Conservation (phyloP, 768 basidiomycete genomes). For the Mycena pura region DNA sequence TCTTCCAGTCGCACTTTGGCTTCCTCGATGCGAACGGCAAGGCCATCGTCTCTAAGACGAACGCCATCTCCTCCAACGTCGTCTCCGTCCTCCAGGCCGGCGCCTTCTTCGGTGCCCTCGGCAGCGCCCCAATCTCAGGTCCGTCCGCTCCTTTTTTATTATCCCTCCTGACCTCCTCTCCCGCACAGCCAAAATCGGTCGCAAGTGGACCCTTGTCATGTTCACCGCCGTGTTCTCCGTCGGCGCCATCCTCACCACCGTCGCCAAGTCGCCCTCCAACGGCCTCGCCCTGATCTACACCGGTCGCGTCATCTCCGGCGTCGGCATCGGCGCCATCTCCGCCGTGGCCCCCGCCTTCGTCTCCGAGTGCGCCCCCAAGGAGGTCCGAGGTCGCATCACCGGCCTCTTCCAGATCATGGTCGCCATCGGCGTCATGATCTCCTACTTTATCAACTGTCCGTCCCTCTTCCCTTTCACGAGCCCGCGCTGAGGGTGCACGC, state of each 20-base stretch:
- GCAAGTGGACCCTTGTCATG: slow-evolving; percentile 65
- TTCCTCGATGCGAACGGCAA: slow-evolving; percentile 53
- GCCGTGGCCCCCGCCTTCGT: slow-evolving; percentile 86
- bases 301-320: slow-evolving; percentile 82
- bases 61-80: slow-evolving; percentile 59
- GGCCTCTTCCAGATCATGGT: slow-evolving; percentile 77
- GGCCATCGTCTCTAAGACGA: slow-evolving; percentile 38
- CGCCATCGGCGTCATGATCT: slow-evolving; percentile 84
- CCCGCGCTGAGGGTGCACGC: neutral
- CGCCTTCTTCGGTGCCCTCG: slow-evolving; percentile 87
- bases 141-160: slow-evolving; percentile 23
- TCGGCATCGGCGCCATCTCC: slow-evolving; percentile 84
- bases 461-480: slow-evolving; percentile 17
- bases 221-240: slow-evolving; percentile 70
- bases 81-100: slow-evolving; percentile 91
- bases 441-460: slow-evolving; percentile 82
- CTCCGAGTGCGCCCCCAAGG: slow-evolving; percentile 85
- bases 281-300: slow-evolving; percentile 77
- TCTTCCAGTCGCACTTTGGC: slow-evolving; percentile 72
- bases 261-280: slow-evolving; percentile 53
- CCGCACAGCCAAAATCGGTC: slow-evolving; percentile 64
- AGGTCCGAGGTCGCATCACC: slow-evolving; percentile 84
- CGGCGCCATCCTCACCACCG: slow-evolving; percentile 79
- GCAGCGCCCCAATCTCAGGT: slow-evolving; percentile 75
- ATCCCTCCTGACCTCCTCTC: neutral